Evolutionary conservation across 805 yeast genomes (phyloP).

Genomic region (Ogataea henricii): DNA sequence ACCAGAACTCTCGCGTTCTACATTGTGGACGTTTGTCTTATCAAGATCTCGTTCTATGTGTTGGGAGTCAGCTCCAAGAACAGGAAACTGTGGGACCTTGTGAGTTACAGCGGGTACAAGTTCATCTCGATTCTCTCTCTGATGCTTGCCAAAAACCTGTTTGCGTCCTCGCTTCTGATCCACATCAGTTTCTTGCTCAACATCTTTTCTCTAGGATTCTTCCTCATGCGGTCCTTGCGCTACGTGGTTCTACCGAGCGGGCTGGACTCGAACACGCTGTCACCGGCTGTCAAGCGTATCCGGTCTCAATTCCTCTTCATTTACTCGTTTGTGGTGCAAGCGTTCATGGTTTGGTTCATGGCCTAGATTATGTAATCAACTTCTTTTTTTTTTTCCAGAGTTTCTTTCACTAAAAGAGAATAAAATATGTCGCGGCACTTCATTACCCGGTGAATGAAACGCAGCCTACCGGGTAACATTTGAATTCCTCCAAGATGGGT

Average conservation of each 20-base stretch:
- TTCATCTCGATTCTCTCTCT: constrained; percentile 76
- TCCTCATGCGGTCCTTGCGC: constrained; percentile 68
- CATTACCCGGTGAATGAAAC: constrained; percentile 3
- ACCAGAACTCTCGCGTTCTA: constrained; percentile 85
- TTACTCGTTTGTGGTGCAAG: constrained; percentile 82
- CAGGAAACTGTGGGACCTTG: constrained; percentile 66
- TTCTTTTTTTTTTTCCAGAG: not conserved
- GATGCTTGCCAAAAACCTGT: constrained; percentile 50
- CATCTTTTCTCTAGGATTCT: constrained; percentile 60
- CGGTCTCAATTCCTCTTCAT: constrained; percentile 85
- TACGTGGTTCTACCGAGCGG: constrained; percentile 68
- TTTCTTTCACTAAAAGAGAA: too few relatives aligned
- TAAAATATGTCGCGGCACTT: too few relatives aligned
- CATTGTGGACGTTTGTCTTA: constrained; percentile 69
- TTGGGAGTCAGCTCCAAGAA: constrained; percentile 65
- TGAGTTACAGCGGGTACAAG: constrained; percentile 91
- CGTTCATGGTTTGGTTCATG: constrained; percentile 73
- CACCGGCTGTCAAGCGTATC: constrained; percentile 69
- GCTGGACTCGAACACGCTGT: constrained; percentile 56
- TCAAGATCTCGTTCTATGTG: constrained; percentile 82
- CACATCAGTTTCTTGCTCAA: constrained; percentile 45
- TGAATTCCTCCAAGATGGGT: not conserved
- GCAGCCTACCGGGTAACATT: constrained; percentile 1
- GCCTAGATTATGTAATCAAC: constrained; percentile 21
- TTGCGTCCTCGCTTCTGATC: constrained; percentile 36